These are phyloP conservation scores for Vitis amurensis DNA, from an alignment of 164 flowering plant genomes.

Conservation along the genomic window DNA sequence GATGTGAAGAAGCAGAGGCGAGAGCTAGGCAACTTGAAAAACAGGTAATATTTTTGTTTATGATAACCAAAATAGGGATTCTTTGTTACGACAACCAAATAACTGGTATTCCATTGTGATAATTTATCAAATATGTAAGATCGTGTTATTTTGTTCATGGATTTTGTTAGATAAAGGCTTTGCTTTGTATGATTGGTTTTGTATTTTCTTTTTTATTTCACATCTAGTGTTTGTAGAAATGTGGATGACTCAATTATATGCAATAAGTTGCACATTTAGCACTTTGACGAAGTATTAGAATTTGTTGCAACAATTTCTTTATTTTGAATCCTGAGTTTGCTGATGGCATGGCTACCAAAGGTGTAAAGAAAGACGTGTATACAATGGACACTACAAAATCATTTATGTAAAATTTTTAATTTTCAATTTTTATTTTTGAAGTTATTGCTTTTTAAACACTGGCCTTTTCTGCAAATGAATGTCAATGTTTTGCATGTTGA, in stretches of 20 bases:
- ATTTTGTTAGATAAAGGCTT: neutral
- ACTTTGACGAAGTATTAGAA: too few relatives aligned
- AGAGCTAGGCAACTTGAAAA: constrained; percentile 79
- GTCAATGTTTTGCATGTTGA: neutral
- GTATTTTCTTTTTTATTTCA: neutral
- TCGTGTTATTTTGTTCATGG: neutral
- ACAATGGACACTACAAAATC: too few relatives aligned
- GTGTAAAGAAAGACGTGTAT: too few relatives aligned
- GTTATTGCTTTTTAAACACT: neutral
- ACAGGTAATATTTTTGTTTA: constrained; percentile 46
- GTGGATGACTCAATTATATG: too few relatives aligned
- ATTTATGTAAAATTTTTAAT: neutral
- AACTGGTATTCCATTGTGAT: neutral
- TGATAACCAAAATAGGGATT: neutral
- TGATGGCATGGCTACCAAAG: too few relatives aligned
- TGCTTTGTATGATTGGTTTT: neutral
- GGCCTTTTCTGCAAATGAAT: neutral
- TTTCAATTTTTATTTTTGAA: neutral
- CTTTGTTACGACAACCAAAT: neutral
- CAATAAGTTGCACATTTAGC: too few relatives aligned
- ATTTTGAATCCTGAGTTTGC: too few relatives aligned
- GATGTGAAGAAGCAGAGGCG: constrained; percentile 79
- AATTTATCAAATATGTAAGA: neutral
- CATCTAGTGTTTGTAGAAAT: too few relatives aligned
- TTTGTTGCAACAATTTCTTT: too few relatives aligned